phyloP scores from a whole-genome alignment of 2,329 filamentous ascomycete genomes.

The Truncatella angustata region DNA sequence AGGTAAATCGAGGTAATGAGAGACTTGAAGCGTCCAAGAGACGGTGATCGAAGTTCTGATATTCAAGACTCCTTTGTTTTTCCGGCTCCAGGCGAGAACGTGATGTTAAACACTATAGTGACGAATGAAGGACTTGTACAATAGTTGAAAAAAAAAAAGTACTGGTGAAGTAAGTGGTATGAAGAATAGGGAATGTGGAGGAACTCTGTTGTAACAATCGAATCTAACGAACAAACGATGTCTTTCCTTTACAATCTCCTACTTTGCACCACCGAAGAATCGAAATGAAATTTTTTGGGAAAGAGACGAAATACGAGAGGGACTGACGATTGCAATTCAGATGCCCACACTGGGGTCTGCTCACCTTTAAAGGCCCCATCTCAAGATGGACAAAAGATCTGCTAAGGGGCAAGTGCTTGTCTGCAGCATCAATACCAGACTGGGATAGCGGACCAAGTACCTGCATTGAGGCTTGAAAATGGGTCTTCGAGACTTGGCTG shows the following conservation, averaged over 20 bases:
- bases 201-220: background rate
- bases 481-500: background rate
- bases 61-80: background rate
- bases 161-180: background rate
- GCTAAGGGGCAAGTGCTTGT: background rate
- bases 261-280: background rate
- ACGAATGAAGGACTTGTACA: background rate
- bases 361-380: slow-evolving; percentile 7
- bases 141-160: background rate
- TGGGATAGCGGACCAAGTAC: background rate
- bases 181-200: slow-evolving; percentile 7
- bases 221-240: background rate
- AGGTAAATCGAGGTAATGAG: slow-evolving; percentile 8
- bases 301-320: slow-evolving; percentile 4
- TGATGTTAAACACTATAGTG: background rate
- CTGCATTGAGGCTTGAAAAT: slow-evolving; percentile 2
- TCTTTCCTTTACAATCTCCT: background rate
- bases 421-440: background rate
- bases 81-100: slow-evolving; percentile 9
- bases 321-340: background rate
- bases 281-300: background rate
- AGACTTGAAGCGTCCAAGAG: slow-evolving; percentile 3
- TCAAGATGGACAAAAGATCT: slow-evolving; percentile 2
- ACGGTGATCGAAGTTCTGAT: background rate
- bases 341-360: background rate